A percentile compares a stretch with the other conserved stretches of the same genome.
Evolutionary conservation across 2,329 filamentous ascomycete species (phyloP).

Genomic region (Clonostachys solani): DNA sequence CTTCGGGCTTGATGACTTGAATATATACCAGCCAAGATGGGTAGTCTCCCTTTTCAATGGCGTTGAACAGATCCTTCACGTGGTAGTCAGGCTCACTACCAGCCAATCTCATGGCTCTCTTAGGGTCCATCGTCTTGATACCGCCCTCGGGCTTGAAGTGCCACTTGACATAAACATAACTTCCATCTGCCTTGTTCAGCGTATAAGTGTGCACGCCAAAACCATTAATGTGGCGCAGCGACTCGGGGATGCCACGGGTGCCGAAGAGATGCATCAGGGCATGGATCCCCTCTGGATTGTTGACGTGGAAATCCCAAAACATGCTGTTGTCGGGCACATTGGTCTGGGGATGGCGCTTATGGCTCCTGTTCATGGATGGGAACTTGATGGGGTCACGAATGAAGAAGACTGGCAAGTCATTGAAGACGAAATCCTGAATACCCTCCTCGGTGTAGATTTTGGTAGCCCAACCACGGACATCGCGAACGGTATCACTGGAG

Average conservation of each 20-base stretch:
- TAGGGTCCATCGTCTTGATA: constrained; percentile 74
- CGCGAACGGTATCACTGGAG: constrained; percentile 77
- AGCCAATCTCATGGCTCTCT: constrained; percentile 71
- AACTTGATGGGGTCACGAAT: constrained; percentile 56
- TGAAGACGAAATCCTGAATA: constrained; percentile 64
- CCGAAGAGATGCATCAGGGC: constrained; percentile 69
- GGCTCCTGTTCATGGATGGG: constrained; percentile 36
- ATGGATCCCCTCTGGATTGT: constrained; percentile 52
- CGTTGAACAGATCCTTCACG: constrained; percentile 69
- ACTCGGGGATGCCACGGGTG: constrained; percentile 68
- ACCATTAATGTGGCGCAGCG: constrained; percentile 81
- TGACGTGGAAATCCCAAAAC: constrained; percentile 70
- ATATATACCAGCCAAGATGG: constrained; percentile 81
- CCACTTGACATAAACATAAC: constrained; percentile 74
- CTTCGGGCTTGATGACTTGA: constrained; percentile 68
- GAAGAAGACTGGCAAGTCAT: constrained; percentile 74
- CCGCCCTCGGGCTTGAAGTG: constrained; percentile 71
- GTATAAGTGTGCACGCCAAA: constrained; percentile 81
- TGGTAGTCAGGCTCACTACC: constrained; percentile 81
- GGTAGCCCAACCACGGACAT: constrained; percentile 75
- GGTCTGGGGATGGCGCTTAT: constrained; percentile 33
- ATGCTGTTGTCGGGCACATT: constrained; percentile 4
- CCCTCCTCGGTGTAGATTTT: constrained; percentile 67
- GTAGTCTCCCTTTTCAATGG: constrained; percentile 66
- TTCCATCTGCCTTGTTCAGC: constrained; percentile 62